phyloP scores from a whole-genome alignment of 2,329 filamentous ascomycete genomes.

The Stagonosporopsis vannaccii region DNA sequence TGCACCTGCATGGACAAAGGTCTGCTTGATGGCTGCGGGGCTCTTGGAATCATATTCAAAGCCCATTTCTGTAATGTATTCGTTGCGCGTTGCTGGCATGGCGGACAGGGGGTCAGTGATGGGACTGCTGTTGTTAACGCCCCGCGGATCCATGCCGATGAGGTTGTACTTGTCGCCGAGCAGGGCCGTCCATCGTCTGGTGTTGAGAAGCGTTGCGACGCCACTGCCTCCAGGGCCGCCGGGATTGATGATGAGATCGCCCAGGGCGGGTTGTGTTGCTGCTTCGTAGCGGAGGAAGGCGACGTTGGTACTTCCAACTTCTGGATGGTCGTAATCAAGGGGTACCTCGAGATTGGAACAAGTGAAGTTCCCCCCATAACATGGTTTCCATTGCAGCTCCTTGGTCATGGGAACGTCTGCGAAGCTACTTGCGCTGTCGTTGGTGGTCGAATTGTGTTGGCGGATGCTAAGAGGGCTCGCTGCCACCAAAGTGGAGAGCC shows the following conservation, averaged over 20 bases:
- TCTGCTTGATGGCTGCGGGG: slow-evolving; percentile 41
- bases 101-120: slow-evolving; percentile 20
- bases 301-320: slow-evolving; percentile 22
- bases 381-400: slow-evolving; percentile 12
- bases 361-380: slow-evolving; percentile 13
- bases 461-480: not conserved
- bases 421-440: not conserved
- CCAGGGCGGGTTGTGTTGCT: slow-evolving; percentile 6
- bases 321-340: slow-evolving; percentile 26
- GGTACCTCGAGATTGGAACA: slow-evolving; percentile 27
- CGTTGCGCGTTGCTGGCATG: not conserved
- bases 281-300: slow-evolving; percentile 23
- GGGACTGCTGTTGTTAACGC: slow-evolving; percentile 29
- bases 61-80: slow-evolving; percentile 27
- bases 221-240: slow-evolving; percentile 42
- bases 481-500: not conserved
- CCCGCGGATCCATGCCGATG: slow-evolving; percentile 43
- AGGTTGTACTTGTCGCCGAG: slow-evolving; percentile 43
- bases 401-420: not conserved
- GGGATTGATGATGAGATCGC: slow-evolving; percentile 30
- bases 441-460: not conserved
- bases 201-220: slow-evolving; percentile 28
- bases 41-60: slow-evolving; percentile 3
- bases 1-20: slow-evolving; percentile 38
- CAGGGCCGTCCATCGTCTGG: not conserved